Evolutionary conservation across 1,139 yeast genomes (phyloP), one percentile per base, ranked within the genome.

Genomic region (Suhomyces terraborum): DNA sequence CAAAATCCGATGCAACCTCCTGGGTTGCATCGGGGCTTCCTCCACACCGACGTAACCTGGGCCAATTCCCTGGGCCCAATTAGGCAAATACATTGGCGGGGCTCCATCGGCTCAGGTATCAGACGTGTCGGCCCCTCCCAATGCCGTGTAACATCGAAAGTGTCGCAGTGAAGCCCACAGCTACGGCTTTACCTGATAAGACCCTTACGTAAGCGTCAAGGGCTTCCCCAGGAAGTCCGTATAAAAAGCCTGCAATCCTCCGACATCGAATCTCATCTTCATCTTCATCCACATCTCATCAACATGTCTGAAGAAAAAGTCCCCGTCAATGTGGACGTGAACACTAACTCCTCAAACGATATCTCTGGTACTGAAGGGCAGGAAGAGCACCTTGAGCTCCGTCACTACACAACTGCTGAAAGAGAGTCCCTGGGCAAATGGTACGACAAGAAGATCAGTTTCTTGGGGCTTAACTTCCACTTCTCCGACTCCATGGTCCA

Each of bases 401-500:
- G 55, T 42, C 53, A 53, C 12, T 66, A 66, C 46, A 51, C 70
- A 5, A 40, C 48, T 3, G 61, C 48, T 9, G 69, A 64, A 37
- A 64, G 62, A 25, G 64, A 56, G 19, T 45, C 67, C 10, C 53
- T 59, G 33, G 70, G 70, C 16, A 53, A 59, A 13, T 73, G 78
- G 78, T 73, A 71, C 50, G 77, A 73, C 50, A 61, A 62, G 42
- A 54, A 51, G 38, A 24, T 50, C 29, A 14, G 22, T 7, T 14
- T 46, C 18, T 36, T 51, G 21, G 26, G 51, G n/a, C 8, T 48
- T 59, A 12, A 55, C 54, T 42, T 42, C 66, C 64, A 67, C 8
- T 77, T 70, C 56, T 73, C 80, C 4, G 56, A 62, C 47, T 66
- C 77, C 36, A 67, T 70, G 64, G 53, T 63, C 37, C 80, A 76